Conservation (phyloP, 2,329 filamentous ascomycete species). For the Colletotrichum noveboracense region DNA sequence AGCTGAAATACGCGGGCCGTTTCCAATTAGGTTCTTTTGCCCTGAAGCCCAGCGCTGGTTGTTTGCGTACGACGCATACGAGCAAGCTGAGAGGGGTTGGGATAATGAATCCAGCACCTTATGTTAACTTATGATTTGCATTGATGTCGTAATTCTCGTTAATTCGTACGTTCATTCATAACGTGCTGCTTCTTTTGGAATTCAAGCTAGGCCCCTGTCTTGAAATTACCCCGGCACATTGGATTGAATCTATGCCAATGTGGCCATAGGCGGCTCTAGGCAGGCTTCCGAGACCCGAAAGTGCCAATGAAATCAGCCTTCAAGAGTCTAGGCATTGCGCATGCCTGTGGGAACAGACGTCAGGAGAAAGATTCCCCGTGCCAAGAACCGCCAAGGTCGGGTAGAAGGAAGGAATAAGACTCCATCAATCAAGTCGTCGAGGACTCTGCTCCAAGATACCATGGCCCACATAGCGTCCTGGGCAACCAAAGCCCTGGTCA, state of each 20-base stretch:
- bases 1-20: not conserved
- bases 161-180: not conserved
- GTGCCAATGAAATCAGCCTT: not conserved
- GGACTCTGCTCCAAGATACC: not conserved
- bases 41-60: not conserved
- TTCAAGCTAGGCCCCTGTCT: not conserved
- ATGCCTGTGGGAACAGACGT: not conserved
- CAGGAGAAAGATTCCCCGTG: not conserved
- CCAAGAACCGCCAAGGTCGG: not conserved
- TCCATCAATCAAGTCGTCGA: not conserved
- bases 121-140: not conserved
- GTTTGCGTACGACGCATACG: conserved; percentile 13
- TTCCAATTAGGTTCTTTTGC: conserved; percentile 10
- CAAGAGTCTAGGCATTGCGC: not conserved
- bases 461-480: not conserved
- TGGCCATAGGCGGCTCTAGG: not conserved
- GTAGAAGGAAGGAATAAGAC: not conserved
- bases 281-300: not conserved
- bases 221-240: not conserved
- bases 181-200: not conserved
- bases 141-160: not conserved
- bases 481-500: not conserved
- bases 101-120: not conserved
- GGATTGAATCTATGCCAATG: not conserved
- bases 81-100: conserved; percentile 24